These are phyloP conservation scores for Exophiala sp. DNA, from an alignment of 2,329 filamentous ascomycete species.

Conservation along the genomic window DNA sequence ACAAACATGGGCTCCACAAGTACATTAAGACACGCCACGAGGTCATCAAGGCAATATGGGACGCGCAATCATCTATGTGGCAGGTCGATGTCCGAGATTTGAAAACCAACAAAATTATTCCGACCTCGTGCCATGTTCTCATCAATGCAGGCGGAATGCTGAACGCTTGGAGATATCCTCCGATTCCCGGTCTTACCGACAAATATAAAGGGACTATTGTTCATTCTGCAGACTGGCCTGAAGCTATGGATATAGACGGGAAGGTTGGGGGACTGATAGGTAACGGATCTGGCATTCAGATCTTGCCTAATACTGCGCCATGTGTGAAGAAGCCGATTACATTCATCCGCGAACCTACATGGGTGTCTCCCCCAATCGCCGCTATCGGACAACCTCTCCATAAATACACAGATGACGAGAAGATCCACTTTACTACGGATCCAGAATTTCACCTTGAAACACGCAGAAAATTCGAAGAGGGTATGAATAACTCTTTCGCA, in stretches of 20 bases:
- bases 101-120: neutral
- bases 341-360: slow-evolving; percentile 23
- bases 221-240: slow-evolving; percentile 32
- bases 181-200: slow-evolving; percentile 26
- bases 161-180: slow-evolving; percentile 47
- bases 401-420: slow-evolving; percentile 24
- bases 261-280: slow-evolving; percentile 29
- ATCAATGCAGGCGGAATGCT: slow-evolving; percentile 58
- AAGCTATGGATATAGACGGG: slow-evolving; percentile 28
- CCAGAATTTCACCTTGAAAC: slow-evolving; percentile 20
- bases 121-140: slow-evolving; percentile 30
- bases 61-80: slow-evolving; percentile 1
- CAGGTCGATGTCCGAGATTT: slow-evolving; percentile 5
- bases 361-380: slow-evolving; percentile 12
- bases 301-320: slow-evolving; percentile 34
- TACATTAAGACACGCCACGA: slow-evolving; percentile 41
- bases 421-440: slow-evolving; percentile 19
- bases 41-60: slow-evolving; percentile 4
- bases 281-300: slow-evolving; percentile 38
- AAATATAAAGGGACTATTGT: slow-evolving; percentile 28
- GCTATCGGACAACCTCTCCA: slow-evolving; percentile 24
- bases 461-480: slow-evolving; percentile 15
- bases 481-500: slow-evolving; percentile 23
- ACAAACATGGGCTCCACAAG: slow-evolving; percentile 62
- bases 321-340: slow-evolving; percentile 32